Percentiles rank a stretch among this genome's conserved stretches.
Evolutionary conservation across 208 protist species (phyloP).

Genomic region (Leishmania lainsoni): DNA sequence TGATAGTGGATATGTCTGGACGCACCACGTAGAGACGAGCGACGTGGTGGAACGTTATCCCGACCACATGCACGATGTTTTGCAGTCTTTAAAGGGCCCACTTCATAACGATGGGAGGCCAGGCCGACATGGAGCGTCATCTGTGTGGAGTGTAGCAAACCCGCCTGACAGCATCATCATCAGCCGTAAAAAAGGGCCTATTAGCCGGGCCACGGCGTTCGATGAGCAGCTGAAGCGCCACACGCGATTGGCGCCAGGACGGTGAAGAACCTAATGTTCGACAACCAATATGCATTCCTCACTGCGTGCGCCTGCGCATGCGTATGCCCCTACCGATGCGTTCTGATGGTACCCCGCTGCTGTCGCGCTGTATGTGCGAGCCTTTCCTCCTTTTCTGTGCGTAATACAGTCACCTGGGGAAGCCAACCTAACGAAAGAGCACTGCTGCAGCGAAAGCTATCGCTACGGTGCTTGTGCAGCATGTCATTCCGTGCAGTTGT

Average conservation of each 20-base stretch:
- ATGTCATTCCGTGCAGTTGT: neutral
- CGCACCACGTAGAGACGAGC: constrained; percentile 71
- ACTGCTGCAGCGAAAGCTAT: neutral
- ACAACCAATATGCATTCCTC: neutral
- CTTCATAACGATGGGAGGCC: constrained; percentile 4
- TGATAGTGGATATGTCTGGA: constrained; percentile 45
- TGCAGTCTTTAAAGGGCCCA: constrained; percentile 58
- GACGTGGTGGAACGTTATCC: constrained; percentile 82
- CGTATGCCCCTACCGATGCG: neutral
- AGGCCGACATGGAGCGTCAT: neutral
- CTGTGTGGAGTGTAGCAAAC: neutral
- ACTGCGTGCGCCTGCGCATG: neutral
- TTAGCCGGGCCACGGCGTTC: constrained; percentile 61
- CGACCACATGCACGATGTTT: constrained; percentile 79
- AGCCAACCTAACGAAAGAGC: neutral
- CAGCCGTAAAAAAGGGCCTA: constrained; percentile 79
- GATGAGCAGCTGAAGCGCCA: constrained; percentile 54
- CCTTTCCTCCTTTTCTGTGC: neutral
- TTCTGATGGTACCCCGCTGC: neutral
- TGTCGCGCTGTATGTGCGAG: neutral
- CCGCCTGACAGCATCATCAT: constrained; percentile 56
- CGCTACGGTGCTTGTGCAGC: neutral
- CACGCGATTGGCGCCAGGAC: constrained; percentile 53
- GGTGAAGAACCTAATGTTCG: constrained; percentile 20
- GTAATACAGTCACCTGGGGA: neutral